These are phyloP conservation scores for Piloderma croceum DNA, from an alignment of 768 basidiomycete genomes.

Conservation along the genomic window DNA sequence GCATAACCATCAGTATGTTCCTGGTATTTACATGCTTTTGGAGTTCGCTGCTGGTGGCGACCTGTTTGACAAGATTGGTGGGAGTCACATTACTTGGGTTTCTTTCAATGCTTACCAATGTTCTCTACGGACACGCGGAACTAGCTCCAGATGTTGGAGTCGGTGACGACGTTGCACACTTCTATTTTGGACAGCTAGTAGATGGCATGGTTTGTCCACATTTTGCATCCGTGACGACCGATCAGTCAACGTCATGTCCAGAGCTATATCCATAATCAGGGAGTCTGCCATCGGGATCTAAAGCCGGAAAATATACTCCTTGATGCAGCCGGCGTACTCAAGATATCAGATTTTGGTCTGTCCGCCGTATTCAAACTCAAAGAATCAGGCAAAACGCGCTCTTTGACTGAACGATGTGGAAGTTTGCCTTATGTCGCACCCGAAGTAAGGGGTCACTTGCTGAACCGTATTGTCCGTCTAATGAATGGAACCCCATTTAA, in stretches of 20 bases:
- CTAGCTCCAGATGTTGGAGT: slow-evolving; percentile 88
- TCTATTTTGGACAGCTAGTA: slow-evolving; percentile 83
- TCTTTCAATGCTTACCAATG: background rate
- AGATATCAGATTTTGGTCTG: slow-evolving; percentile 94
- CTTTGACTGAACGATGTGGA: slow-evolving; percentile 79
- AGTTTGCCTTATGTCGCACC: slow-evolving; percentile 94
- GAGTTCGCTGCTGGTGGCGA: slow-evolving; percentile 93
- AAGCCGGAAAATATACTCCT: slow-evolving; percentile 96
- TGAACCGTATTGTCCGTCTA: background rate
- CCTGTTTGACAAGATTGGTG: slow-evolving; percentile 97
- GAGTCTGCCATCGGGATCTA: slow-evolving; percentile 93
- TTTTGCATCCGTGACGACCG: slow-evolving; percentile 3
- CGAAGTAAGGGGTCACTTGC: slow-evolving; percentile 49
- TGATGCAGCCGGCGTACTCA: slow-evolving; percentile 76
- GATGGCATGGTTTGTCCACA: slow-evolving; percentile 66
- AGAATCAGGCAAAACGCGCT: slow-evolving; percentile 67
- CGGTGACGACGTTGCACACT: slow-evolving; percentile 79
- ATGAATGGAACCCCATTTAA: too few relatives aligned
- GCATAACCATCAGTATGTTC: slow-evolving; percentile 51
- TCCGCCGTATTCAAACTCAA: slow-evolving; percentile 87
- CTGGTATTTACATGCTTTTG: slow-evolving; percentile 88
- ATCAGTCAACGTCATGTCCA: slow-evolving; percentile 23
- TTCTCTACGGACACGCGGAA: background rate
- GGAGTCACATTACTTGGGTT: slow-evolving; percentile 20
- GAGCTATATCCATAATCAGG: slow-evolving; percentile 82